Percentiles rank a stretch among this genome's conserved stretches.
Evolutionary conservation across 352 stramenopile species (phyloP).

Genomic region (Phytophthora podocarpi): DNA sequence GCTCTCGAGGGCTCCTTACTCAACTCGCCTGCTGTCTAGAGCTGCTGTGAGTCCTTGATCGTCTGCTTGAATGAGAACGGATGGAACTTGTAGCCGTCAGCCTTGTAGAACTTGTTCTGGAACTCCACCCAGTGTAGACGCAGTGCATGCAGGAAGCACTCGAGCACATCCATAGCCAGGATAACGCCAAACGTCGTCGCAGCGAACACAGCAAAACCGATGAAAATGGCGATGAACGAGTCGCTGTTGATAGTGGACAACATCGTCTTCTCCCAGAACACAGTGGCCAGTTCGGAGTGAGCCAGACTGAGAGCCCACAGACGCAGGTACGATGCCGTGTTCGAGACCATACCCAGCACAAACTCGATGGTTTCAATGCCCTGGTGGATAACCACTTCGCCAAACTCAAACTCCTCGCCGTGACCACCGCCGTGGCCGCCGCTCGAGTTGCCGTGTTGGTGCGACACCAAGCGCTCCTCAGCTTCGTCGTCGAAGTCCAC

Average conservation of each 20-base stretch:
- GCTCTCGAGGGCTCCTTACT: background rate
- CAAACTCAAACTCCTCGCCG: constrained; percentile 93
- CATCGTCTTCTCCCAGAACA: constrained; percentile 99
- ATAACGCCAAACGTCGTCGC: constrained; percentile 97
- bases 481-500: constrained; percentile 85
- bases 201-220: constrained; percentile 93
- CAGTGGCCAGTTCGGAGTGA: constrained; percentile 92
- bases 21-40: constrained; percentile 30
- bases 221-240: constrained; percentile 96
- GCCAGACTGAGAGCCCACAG: constrained; percentile 99
- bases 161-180: constrained; percentile 99
- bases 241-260: constrained; percentile 96
- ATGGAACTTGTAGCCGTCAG: constrained; percentile 96
- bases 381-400: constrained; percentile 98
- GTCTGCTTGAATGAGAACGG: constrained; percentile 94
- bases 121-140: constrained; percentile 99
- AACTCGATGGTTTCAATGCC: constrained; percentile 99
- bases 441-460: constrained; percentile 48
- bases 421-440: constrained; percentile 47
- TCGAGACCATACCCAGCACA: constrained; percentile 99
- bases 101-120: constrained; percentile 99
- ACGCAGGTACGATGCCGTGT: constrained; percentile 99
- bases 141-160: constrained; percentile 99
- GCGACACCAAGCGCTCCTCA: constrained; percentile 55
- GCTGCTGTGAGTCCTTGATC: constrained; percentile 69